Conservation (phyloP, 78 protist genomes). For the Cavenderia fasciculata region DNA sequence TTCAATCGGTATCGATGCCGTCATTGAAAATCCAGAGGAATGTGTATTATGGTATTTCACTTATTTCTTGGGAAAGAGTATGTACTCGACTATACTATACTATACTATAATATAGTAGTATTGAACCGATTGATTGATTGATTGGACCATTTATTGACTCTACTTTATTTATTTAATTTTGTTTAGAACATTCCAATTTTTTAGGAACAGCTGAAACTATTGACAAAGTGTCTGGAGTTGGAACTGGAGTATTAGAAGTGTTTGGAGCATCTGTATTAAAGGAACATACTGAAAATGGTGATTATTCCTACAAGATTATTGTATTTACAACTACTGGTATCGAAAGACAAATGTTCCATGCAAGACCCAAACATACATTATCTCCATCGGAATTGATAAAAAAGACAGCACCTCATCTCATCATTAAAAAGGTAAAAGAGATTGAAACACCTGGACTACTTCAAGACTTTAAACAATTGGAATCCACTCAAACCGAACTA, state of each 20-base stretch:
- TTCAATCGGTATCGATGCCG: too few species aligned
- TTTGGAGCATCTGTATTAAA: slow-evolving; percentile 61
- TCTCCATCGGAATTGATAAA: slow-evolving; percentile 26
- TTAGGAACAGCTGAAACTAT: slow-evolving; percentile 32
- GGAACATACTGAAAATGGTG: slow-evolving; percentile 37
- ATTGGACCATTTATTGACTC: slow-evolving; percentile 1
- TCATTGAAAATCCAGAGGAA: slow-evolving; percentile 66
- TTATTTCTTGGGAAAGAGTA: slow-evolving; percentile 64
- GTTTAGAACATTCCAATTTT: slow-evolving; percentile 45
- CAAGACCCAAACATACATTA: background rate
- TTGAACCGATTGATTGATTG: background rate
- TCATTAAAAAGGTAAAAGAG: slow-evolving; percentile 47
- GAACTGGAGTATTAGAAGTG: too few species aligned
- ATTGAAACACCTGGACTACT: slow-evolving; percentile 26
- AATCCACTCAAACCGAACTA: slow-evolving; percentile 43
- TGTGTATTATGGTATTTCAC: slow-evolving; percentile 65
- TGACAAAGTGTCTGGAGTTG: slow-evolving; percentile 55
- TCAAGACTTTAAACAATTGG: slow-evolving; percentile 59
- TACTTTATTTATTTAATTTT: background rate
- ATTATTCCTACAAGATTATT: slow-evolving; percentile 26
- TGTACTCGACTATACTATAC: too few species aligned
- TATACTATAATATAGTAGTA: background rate
- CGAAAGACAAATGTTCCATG: slow-evolving; percentile 55
- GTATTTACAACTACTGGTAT: slow-evolving; percentile 47
- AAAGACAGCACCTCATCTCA: slow-evolving; percentile 31